phyloP scores from a whole-genome alignment of 441 rosid genomes.

The Bocquillonia castaneifolia region DNA sequence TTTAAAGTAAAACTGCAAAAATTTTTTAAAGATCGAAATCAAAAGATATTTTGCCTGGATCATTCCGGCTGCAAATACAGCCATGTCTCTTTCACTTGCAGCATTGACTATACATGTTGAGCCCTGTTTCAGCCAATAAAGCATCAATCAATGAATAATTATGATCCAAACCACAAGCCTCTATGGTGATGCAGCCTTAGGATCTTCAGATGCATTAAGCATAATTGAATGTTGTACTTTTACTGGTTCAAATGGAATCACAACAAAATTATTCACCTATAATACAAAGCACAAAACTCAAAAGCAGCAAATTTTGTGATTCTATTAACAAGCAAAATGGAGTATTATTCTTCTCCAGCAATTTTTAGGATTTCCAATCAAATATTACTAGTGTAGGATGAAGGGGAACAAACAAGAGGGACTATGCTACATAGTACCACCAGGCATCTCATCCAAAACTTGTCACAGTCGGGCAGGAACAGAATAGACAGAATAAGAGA shows the following conservation, averaged over 20 bases:
- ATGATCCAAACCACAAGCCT: neutral
- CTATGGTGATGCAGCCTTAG: neutral
- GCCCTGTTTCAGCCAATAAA: constrained; percentile 46
- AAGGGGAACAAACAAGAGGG: neutral
- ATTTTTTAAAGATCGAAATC: constrained; percentile 7
- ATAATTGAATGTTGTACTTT: neutral
- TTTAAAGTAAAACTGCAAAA: constrained; percentile 16
- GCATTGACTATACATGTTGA: constrained; percentile 91
- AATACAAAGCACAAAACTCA: neutral
- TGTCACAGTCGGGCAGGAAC: neutral
- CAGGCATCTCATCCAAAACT: neutral
- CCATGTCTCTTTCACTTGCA: constrained; percentile 91
- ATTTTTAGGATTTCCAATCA: neutral
- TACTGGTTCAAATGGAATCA: neutral
- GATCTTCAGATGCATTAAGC: neutral
- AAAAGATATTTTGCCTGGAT: constrained; percentile 54
- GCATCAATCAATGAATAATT: constrained; percentile 16
- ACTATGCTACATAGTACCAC: neutral
- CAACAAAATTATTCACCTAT: too few species aligned
- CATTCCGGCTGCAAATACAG: constrained; percentile 94
- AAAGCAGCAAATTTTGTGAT: neutral
- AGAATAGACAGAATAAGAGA: constrained; percentile 1
- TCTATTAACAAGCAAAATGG: neutral
- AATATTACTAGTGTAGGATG: constrained; percentile 2
- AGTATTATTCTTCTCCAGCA: neutral